Conservation (phyloP, 345 rosid genomes). For the Psidium friedrichsthalianum region DNA sequence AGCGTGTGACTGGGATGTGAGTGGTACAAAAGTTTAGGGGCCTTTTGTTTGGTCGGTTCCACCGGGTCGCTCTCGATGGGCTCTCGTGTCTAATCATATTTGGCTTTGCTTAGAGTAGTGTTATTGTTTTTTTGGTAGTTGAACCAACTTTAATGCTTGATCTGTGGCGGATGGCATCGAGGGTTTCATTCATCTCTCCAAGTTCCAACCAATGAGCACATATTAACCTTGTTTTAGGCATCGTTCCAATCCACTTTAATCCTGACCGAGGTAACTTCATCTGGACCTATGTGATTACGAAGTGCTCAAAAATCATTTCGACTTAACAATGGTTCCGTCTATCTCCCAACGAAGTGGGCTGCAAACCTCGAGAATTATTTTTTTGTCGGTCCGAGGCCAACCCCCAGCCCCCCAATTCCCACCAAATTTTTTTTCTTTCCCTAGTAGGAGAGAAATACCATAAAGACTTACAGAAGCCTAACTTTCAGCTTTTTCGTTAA, state of each 20-base stretch:
- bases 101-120: neutral
- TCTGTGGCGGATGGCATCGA: neutral
- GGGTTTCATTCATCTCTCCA: neutral
- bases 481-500: no score
- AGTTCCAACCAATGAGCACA: neutral
- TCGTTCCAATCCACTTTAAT: neutral
- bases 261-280: no score
- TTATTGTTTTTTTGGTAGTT: neutral
- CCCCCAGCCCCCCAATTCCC: no score
- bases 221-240: neutral
- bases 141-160: neutral
- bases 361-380: no score
- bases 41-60: neutral
- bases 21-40: neutral
- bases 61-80: neutral
- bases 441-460: no score
- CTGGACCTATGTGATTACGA: no score
- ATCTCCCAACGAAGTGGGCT: no score
- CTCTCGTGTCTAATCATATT: neutral
- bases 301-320: no score
- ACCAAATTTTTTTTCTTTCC: no score
- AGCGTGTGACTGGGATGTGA: slow-evolving; percentile 11
- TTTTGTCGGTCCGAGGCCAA: no score
- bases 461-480: no score
- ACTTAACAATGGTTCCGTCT: no score